Evolutionary conservation across 257 asterid species (phyloP).

Genomic region (Ilex asprella): DNA sequence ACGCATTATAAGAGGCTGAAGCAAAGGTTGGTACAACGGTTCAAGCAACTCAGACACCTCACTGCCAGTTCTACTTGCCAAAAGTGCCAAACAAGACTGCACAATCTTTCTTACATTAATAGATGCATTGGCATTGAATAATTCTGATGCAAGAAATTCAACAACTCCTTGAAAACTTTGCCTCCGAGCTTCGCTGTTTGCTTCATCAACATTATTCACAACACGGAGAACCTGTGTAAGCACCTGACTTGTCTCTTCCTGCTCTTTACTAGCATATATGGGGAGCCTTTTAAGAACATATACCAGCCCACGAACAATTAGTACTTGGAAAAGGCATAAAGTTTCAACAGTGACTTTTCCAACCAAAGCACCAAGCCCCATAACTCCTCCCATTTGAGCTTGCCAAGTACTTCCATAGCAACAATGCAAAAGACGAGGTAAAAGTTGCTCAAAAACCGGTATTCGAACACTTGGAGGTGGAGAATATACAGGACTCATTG

Average conservation of each 20-base stretch:
- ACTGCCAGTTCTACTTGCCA: slow-evolving; percentile 99
- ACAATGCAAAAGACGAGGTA: slow-evolving; percentile 92
- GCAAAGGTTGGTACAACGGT: slow-evolving; percentile 84
- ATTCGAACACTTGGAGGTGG: slow-evolving; percentile 96
- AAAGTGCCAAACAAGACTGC: slow-evolving; percentile 96
- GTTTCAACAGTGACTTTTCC: slow-evolving; percentile 95
- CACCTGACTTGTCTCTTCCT: slow-evolving; percentile 96
- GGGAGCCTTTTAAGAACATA: slow-evolving; percentile 98
- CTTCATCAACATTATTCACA: slow-evolving; percentile 96
- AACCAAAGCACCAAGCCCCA: slow-evolving; percentile 94
- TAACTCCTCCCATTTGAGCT: slow-evolving; percentile 97
- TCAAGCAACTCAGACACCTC: slow-evolving; percentile 99
- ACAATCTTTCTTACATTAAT: slow-evolving; percentile 82
- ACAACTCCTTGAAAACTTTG: slow-evolving; percentile 97
- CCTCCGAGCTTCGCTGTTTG: slow-evolving; percentile 85
- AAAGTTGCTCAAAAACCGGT: slow-evolving; percentile 93
- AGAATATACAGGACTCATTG: slow-evolving; percentile 96
- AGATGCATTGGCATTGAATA: slow-evolving; percentile 84
- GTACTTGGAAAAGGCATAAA: slow-evolving; percentile 79
- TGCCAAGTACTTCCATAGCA: slow-evolving; percentile 96
- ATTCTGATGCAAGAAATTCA: slow-evolving; percentile 86
- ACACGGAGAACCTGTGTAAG: slow-evolving; percentile 95
- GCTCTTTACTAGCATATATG: slow-evolving; percentile 84
- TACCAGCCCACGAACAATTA: slow-evolving; percentile 80
- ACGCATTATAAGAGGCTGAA: slow-evolving; percentile 90